phyloP scores from a whole-genome alignment of 108 stramenopile genomes.

The Discostella stelligeroides region DNA sequence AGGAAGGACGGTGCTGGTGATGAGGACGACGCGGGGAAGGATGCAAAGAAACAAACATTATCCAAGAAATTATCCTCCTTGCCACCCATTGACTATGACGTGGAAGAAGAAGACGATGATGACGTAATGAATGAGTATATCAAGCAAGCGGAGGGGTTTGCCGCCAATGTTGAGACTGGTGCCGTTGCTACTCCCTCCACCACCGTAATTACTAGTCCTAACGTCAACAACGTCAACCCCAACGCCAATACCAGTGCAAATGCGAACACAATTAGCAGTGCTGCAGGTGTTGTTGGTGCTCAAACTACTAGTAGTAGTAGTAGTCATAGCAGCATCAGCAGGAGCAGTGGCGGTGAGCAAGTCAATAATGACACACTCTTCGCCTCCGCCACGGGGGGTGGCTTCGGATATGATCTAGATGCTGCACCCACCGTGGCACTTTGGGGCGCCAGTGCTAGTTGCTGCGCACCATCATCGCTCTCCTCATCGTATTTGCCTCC shows the following conservation, averaged over 20 bases:
- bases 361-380: slow-evolving; percentile 24
- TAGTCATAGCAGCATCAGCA: neutral
- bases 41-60: neutral
- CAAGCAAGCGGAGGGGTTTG: neutral
- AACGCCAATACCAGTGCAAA: no score
- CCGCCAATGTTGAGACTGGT: neutral
- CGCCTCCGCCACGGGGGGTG: slow-evolving; percentile 65
- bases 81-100: slow-evolving; percentile 33
- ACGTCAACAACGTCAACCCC: no score
- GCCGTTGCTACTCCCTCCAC: slow-evolving; percentile 4
- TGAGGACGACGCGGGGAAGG: slow-evolving; percentile 1
- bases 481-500: no score
- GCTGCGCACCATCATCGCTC: slow-evolving; percentile 18
- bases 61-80: slow-evolving; percentile 5
- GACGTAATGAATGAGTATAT: neutral
- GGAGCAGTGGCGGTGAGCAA: neutral
- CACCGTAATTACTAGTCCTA: no score
- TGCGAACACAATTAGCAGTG: no score
- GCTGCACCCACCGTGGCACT: slow-evolving; percentile 68
- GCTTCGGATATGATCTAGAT: slow-evolving; percentile 85
- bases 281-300: neutral
- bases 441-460: slow-evolving; percentile 71
- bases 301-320: no score
- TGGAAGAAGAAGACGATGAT: slow-evolving; percentile 19
- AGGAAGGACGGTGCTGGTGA: neutral